Base-by-base conservation (phyloP, 164 flowering plant species). In the Brasenia schreberi region DNA sequence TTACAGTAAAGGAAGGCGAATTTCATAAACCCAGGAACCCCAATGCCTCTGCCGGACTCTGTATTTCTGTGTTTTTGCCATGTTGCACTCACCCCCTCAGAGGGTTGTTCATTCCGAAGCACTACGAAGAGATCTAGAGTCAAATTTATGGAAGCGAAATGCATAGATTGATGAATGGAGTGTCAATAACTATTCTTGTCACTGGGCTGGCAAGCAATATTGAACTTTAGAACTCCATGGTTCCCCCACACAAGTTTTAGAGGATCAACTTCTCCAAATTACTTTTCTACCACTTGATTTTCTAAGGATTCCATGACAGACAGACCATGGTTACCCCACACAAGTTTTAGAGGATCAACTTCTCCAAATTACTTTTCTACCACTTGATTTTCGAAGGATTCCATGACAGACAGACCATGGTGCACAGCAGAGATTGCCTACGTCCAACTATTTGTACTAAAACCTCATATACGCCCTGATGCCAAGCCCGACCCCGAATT, bases 1-100 rank as follows among this genome's bases (percentile, higher is more conserved):
- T 71, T 81, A 89, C 96, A 89, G 80, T 19, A 89, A 69, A 5
- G 96, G 96, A 70, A 87, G 92, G 63, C 96, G 88, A 70, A 89
- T 89, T 67, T 89, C 96, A 5, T 92, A 85, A 19, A 89, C 96
- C 96, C 96, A 89, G 7, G 96, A 89, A 80, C 96, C 96, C 96
- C 96, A 87, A 69, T 85, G 88, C 65, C 96, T 85, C 56, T 89
- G 96, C 75, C 96, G 81, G 74, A 89, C 96, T 5, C 90, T 77
- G 85, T 81, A 89, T 81, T 85, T 89, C 80, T 81, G 87, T 23
- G 86, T 66, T 33, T 77, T 83, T 81, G 84, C 90, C 94, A 87
- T 85, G 67, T 65, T 71, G 56, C 56, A 49, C 56, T 49, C 56
- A 49, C 56, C 10, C 56, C 56, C 16, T 49, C 16, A 49, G 56